Evolutionary conservation across 1,139 yeast species (phyloP).

Genomic region (Hemisphaericaspora subhashii): DNA sequence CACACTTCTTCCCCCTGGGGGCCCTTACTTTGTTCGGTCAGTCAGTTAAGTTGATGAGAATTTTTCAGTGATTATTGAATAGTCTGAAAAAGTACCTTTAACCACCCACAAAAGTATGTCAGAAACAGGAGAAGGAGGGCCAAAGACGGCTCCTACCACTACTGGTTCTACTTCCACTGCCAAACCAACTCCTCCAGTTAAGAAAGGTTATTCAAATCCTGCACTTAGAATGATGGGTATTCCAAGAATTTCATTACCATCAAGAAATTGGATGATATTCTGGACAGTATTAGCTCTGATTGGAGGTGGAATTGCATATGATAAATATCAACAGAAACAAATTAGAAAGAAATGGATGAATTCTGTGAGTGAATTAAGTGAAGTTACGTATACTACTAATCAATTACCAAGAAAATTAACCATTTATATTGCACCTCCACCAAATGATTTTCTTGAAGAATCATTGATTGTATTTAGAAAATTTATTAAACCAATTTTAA

Average conservation of each 20-base stretch:
- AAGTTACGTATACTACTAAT: slow-evolving; percentile 33
- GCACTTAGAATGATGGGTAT: slow-evolving; percentile 89
- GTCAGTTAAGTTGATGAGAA: not conserved
- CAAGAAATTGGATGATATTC: slow-evolving; percentile 91
- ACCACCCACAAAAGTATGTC: no score
- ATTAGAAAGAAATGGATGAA: slow-evolving; percentile 69
- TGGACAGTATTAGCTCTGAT: slow-evolving; percentile 69
- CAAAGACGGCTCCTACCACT: slow-evolving; percentile 2
- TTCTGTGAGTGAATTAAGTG: slow-evolving; percentile 52
- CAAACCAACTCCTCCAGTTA: slow-evolving; percentile 15
- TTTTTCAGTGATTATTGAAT: no score
- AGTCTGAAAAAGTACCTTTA: no score
- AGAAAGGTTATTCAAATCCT: slow-evolving; percentile 73
- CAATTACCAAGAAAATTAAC: slow-evolving; percentile 72
- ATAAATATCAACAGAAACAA: slow-evolving; percentile 68
- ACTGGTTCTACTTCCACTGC: slow-evolving; percentile 2
- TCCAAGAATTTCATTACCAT: slow-evolving; percentile 73
- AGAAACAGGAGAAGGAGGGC: slow-evolving; percentile 1
- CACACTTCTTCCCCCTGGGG: no score
- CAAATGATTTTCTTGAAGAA: slow-evolving; percentile 83
- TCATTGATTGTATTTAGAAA: slow-evolving; percentile 74
- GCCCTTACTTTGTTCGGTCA: not conserved
- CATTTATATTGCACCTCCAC: slow-evolving; percentile 92
- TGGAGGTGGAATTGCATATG: slow-evolving; percentile 76
- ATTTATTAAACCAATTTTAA: slow-evolving; percentile 83